Base-by-base conservation (phyloP, 441 rosid species). In the Arabidopsis hybrid region DNA sequence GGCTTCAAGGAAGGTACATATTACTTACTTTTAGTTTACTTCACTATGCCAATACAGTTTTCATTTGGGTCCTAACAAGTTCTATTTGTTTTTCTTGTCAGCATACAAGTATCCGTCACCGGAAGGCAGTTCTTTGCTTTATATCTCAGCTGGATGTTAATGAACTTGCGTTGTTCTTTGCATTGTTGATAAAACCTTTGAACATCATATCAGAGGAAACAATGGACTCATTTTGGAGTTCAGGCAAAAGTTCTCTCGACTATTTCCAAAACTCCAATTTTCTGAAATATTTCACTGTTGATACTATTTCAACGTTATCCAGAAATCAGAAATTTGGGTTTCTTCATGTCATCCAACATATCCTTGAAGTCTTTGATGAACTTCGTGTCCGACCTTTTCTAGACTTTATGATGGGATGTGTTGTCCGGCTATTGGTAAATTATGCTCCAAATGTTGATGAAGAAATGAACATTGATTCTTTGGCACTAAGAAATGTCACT, bases 71-170 rank as follows among this genome's bases (percentile, higher is more conserved):
- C 38, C 50, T 60, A 43, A 74, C 39, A 53, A 61, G 39, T 16
- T 72, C n/a, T 21, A 67, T 40, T 60, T 62, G 45, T 51, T 77
- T 58, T 69, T 76, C 21, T 77, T 80, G 56, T 53, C 81, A 93
- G 99, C 90, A 90, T 66, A 82, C 97, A 73, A 91, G 97, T 66
- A 81, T 89, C 61, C 77, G 84, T 81, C 94, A 86, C 60, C 86
- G 99, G 57, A 85, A 86, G 86, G 97, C 96, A 43, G 86, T 93
- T 81, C 97, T 96, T 80, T 81, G 88, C 66, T 92, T 92, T 85
- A 81, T 91, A 67, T 84, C 97, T 79, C 89, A 91, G 71, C 83
- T 87, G 50, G 95, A 92, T 69, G 86, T 85, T 70, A 69, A 83
- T 34, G 98, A 96, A 74, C 90, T 93, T 50, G 78, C 93, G 31